Conservation (phyloP, 2,329 filamentous ascomycete species). For the Magnaporthiopsis rhizophila region DNA sequence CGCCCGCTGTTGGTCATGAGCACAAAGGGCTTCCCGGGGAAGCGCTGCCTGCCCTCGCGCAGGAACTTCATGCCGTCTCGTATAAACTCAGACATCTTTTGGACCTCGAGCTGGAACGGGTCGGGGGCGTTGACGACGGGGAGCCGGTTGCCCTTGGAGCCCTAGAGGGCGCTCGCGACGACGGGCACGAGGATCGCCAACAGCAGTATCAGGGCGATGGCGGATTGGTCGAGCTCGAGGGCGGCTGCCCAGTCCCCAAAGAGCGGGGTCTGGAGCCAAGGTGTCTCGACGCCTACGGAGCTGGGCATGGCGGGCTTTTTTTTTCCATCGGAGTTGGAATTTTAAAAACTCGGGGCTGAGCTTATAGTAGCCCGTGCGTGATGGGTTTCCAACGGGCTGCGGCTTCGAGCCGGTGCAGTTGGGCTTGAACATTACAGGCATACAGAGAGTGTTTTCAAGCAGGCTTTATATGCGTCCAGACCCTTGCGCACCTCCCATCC, state of each 20-base stretch:
- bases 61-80: not conserved
- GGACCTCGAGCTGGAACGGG: not conserved
- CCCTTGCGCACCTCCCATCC: too few species aligned
- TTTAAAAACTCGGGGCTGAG: too few species aligned
- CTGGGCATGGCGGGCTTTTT: not conserved
- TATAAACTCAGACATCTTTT: not conserved
- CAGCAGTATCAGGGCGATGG: not conserved
- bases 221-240: too few species aligned
- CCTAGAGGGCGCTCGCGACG: not conserved
- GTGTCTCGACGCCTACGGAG: not conserved
- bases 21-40: not conserved
- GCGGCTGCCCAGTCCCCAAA: not conserved
- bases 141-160: not conserved
- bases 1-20: not conserved
- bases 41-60: not conserved
- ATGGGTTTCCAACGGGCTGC: too few species aligned
- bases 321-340: too few species aligned
- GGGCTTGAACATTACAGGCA: too few species aligned
- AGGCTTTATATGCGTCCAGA: too few species aligned
- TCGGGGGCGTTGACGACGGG: not conserved
- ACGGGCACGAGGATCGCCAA: not conserved
- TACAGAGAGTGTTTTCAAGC: too few species aligned
- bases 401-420: too few species aligned
- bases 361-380: too few species aligned
- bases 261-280: not conserved